Evolutionary conservation across 2,329 filamentous ascomycete species (phyloP).

Genomic region (Verticillium nubilum): DNA sequence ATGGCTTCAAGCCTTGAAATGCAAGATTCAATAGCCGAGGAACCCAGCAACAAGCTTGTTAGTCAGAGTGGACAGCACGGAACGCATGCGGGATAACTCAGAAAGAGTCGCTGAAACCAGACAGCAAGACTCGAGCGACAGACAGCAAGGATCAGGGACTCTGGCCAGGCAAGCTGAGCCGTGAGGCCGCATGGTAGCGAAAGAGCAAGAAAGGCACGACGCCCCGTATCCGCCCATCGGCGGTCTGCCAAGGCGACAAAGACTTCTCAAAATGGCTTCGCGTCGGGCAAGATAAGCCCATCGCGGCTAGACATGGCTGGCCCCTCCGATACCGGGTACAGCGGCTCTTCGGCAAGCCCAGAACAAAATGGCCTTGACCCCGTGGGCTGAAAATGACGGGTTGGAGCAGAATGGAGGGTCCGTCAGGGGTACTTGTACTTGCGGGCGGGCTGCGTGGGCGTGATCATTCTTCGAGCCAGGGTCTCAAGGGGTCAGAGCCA

Average conservation of each 20-base stretch:
- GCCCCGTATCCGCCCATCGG: not conserved
- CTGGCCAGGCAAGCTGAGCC: not conserved
- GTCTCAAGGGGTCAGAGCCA: not conserved
- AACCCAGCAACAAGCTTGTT: not conserved
- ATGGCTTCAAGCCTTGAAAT: not conserved
- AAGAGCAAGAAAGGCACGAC: not conserved
- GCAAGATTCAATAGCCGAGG: not conserved
- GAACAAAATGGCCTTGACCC: not conserved
- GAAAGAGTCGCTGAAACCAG: not conserved
- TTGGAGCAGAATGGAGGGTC: too few relatives aligned
- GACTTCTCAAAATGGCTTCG: not conserved
- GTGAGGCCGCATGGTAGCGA: not conserved
- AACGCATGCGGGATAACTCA: not conserved
- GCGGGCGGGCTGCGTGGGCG: too few relatives aligned
- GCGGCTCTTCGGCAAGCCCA: not conserved
- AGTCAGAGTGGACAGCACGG: not conserved
- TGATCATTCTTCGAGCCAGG: not conserved
- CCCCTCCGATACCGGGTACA: not conserved
- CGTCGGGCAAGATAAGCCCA: not conserved
- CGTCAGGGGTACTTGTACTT: too few relatives aligned
- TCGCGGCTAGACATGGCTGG: not conserved
- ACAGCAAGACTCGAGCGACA: not conserved
- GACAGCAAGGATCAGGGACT: not conserved
- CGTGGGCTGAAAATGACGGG: not conserved
- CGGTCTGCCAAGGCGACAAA: not conserved